A percentile compares a stretch with the other conserved stretches of the same genome.
These are phyloP conservation scores for Microdochium trichocladiopsis DNA, from an alignment of 2,329 filamentous ascomycete species.

Conservation along the genomic window DNA sequence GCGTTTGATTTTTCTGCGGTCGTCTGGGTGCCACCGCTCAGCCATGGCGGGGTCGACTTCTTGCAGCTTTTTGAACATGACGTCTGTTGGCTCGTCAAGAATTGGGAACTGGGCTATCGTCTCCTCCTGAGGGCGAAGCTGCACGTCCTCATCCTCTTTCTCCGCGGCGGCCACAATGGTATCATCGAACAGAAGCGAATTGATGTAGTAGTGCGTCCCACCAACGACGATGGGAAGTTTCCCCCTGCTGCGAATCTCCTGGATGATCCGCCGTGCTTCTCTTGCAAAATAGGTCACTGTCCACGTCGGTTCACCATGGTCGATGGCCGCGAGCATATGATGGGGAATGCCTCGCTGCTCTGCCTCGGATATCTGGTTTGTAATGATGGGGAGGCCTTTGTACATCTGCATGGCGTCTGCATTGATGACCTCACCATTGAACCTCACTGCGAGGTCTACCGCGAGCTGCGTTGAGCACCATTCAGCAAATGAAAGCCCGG, in stretches of 20 bases:
- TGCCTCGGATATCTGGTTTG: constrained; percentile 75
- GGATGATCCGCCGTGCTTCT: constrained; percentile 61
- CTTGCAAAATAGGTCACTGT: constrained; percentile 70
- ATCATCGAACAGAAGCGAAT: constrained; percentile 78
- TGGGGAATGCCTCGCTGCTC: constrained; percentile 80
- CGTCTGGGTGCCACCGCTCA: constrained; percentile 86
- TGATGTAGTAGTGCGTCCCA: constrained; percentile 92
- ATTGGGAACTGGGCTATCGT: constrained; percentile 55
- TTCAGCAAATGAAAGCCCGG: no score
- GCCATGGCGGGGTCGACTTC: constrained; percentile 89
- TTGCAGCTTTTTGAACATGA: constrained; percentile 64
- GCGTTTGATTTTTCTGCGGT: constrained; percentile 79
- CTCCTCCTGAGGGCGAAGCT: constrained; percentile 21
- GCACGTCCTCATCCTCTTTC: constrained; percentile 24
- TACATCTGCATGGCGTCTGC: constrained; percentile 99
- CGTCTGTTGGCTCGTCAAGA: constrained; percentile 61
- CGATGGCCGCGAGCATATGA: constrained; percentile 77
- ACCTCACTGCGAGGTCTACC: constrained; percentile 74
- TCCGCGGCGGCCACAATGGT: constrained; percentile 41
- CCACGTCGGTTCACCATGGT: constrained; percentile 74
- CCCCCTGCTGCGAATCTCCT: constrained; percentile 70
- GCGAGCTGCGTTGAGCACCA: constrained; percentile 56
- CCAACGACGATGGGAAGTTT: constrained; percentile 86
- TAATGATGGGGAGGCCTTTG: constrained; percentile 83
- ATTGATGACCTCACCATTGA: constrained; percentile 93